These are phyloP conservation scores for Grosmannia penicillata DNA, from an alignment of 2,329 filamentous ascomycete genomes.

Conservation along the genomic window DNA sequence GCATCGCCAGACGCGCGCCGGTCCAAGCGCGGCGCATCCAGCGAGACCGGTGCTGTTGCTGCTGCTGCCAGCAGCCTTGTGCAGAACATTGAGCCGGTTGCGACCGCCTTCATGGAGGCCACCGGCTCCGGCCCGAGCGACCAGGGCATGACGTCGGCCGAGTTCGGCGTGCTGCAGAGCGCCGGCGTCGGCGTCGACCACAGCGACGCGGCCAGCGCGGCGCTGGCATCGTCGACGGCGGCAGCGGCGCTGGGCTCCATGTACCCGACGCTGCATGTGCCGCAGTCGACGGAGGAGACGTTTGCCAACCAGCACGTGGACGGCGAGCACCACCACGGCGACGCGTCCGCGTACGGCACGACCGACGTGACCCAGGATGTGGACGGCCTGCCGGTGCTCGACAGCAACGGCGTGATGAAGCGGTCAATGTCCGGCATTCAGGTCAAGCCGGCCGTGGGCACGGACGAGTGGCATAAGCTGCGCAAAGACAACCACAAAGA, in stretches of 20 bases:
- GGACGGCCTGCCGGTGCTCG: conserved; percentile 7
- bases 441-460: conserved; percentile 76
- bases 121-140: conserved; percentile 28
- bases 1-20: conserved; percentile 33
- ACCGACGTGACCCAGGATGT: conserved; percentile 20
- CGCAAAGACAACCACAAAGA: conserved; percentile 98
- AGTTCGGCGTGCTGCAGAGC: conserved; percentile 42
- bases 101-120: conserved; percentile 39
- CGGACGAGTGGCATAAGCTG: conserved; percentile 95
- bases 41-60: background rate
- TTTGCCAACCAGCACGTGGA: conserved; percentile 36
- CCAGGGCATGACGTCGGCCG: conserved; percentile 28
- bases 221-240: conserved; percentile 42
- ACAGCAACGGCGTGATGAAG: conserved; percentile 9
- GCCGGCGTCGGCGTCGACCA: conserved; percentile 32
- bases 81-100: conserved; percentile 20
- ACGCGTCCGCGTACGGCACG: conserved; percentile 15
- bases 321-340: conserved; percentile 17
- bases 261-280: conserved; percentile 45
- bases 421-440: conserved; percentile 11
- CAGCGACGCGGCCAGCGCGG: conserved; percentile 31
- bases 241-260: conserved; percentile 42
- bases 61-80: background rate
- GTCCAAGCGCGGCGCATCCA: conserved; percentile 32
- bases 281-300: conserved; percentile 41